Percentiles rank a stretch among this genome's conserved stretches.
Conservation (phyloP, 2,329 filamentous ascomycete species). For the Ceratocystiopsis brevicomis region DNA sequence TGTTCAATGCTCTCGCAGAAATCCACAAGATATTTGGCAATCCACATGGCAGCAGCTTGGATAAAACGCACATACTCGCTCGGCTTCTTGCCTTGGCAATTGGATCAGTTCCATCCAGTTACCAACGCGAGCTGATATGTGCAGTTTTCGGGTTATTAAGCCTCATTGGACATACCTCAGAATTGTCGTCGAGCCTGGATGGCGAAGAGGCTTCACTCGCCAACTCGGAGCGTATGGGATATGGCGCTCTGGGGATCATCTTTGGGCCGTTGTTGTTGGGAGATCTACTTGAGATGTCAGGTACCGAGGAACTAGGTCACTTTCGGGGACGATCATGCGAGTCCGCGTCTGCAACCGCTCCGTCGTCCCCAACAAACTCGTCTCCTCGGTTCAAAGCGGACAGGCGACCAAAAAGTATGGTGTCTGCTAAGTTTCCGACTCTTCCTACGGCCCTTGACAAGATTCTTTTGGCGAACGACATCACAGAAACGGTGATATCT, state of each 20-base stretch:
- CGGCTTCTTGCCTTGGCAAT: constrained; percentile 47
- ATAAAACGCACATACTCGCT: constrained; percentile 38
- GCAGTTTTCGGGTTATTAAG: constrained; percentile 47
- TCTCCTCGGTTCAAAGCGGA: constrained; percentile 25
- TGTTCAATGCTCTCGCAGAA: constrained; percentile 44
- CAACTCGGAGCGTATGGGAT: constrained; percentile 43
- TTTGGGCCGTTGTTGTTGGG: constrained; percentile 47
- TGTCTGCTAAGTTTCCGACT: constrained; percentile 9
- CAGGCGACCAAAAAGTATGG: constrained; percentile 10
- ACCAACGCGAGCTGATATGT: constrained; percentile 44
- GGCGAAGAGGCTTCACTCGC: constrained; percentile 23
- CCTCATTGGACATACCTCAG: constrained; percentile 38
- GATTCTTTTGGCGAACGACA: constrained; percentile 35
- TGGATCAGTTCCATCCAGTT: constrained; percentile 36
- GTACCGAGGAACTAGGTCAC: constrained; percentile 17
- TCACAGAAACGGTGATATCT: constrained; percentile 46
- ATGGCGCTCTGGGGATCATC: constrained; percentile 40
- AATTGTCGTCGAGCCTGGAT: constrained; percentile 33
- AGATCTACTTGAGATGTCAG: constrained; percentile 32
- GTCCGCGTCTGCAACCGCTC: constrained; percentile 13
- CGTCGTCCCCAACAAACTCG: constrained; percentile 18
- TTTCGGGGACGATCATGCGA: constrained; percentile 15
- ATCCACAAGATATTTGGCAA: constrained; percentile 41
- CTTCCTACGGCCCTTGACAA: constrained; percentile 28
- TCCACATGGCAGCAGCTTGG: not conserved